Conservation (phyloP, 164 flowering plant species). For the Aristolochia contorta region DNA sequence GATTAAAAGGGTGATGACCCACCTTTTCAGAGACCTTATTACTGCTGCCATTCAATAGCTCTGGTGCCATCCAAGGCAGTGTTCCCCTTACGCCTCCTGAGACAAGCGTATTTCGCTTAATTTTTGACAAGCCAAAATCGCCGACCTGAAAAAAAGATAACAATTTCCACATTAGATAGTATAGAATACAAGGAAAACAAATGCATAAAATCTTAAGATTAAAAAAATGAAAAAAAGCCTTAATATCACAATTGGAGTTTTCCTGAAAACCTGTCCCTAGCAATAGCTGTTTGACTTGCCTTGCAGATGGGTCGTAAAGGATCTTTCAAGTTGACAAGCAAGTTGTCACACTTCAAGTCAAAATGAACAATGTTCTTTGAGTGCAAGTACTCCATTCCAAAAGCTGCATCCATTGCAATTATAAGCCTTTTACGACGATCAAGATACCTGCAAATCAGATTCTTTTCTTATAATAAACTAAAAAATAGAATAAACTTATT, state of each 20-base stretch:
- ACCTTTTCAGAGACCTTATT: conserved; percentile 98
- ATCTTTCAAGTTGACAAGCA: conserved; percentile 90
- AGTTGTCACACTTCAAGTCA: conserved; percentile 90
- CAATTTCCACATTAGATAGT: background rate
- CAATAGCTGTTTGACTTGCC: conserved; percentile 23
- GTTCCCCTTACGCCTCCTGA: conserved; percentile 99
- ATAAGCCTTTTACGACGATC: conserved; percentile 81
- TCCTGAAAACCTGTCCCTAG: background rate
- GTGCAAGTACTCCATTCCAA: conserved; percentile 97
- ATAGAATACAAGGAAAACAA: too few relatives aligned
- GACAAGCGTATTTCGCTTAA: conserved; percentile 92
- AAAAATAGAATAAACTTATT: background rate
- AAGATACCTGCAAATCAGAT: conserved; percentile 45
- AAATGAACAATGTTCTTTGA: conserved; percentile 92
- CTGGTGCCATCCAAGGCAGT: conserved; percentile 98
- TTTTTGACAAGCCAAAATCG: conserved; percentile 97
- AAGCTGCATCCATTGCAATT: conserved; percentile 97
- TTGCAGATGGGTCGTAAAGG: conserved; percentile 83
- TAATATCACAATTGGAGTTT: background rate
- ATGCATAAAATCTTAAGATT: background rate
- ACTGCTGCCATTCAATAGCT: conserved; percentile 90
- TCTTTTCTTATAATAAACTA: background rate
- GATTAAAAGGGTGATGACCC: background rate
- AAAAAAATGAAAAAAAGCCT: background rate
- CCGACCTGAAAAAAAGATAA: conserved; percentile 48